phyloP scores from a whole-genome alignment of 768 basidiomycete genomes.

The Phylloporus arenicola region DNA sequence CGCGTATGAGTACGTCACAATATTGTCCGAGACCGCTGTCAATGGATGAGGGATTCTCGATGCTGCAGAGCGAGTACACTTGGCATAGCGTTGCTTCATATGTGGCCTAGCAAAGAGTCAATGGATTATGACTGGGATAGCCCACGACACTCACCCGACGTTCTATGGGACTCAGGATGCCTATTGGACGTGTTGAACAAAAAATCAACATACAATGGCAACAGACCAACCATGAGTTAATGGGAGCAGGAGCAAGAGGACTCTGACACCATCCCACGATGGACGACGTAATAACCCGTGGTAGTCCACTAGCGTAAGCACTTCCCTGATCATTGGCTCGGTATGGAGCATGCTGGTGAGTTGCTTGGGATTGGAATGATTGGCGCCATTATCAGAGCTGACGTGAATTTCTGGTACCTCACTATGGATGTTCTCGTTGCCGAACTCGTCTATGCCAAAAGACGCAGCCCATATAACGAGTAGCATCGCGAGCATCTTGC shows the following conservation, averaged over 20 bases:
- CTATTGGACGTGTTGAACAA: conserved; percentile 14
- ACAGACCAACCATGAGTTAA: conserved; percentile 68
- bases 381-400: conserved; percentile 19
- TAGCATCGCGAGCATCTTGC: conserved; percentile 69
- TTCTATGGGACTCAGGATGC: conserved; percentile 26
- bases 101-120: conserved; percentile 44
- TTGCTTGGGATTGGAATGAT: conserved; percentile 33
- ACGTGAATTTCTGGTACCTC: conserved; percentile 1
- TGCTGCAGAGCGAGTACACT: conserved; percentile 66
- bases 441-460: conserved; percentile 81
- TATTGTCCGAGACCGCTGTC: conserved; percentile 49
- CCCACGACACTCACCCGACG: conserved; percentile 11
- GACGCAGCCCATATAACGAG: conserved; percentile 87
- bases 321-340: conserved; percentile 67
- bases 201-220: not conserved
- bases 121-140: not conserved
- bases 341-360: conserved; percentile 49
- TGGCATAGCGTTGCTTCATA: conserved; percentile 83
- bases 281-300: conserved; percentile 76
- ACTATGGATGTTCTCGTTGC: conserved; percentile 35
- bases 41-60: conserved; percentile 40
- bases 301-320: conserved; percentile 75
- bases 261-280: conserved; percentile 82
- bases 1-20: conserved; percentile 57
- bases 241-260: conserved; percentile 72